phyloP scores from a whole-genome alignment of 2,329 filamentous ascomycete genomes.

The Aspergillus viridinutans region DNA sequence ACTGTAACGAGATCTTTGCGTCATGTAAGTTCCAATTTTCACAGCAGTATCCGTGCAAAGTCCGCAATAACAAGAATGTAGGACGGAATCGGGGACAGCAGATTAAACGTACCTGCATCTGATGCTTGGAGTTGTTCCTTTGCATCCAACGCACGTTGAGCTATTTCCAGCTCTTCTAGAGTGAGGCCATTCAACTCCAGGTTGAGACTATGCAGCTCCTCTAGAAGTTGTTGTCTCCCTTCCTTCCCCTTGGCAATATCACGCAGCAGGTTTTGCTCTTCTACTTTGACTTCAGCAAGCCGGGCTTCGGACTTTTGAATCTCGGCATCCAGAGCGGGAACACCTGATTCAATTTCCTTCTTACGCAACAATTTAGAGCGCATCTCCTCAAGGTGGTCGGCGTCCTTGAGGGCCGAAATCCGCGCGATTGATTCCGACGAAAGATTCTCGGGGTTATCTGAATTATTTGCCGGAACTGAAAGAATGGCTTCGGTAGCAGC shows the following conservation, averaged over 20 bases:
- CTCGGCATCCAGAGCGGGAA: conserved; percentile 45
- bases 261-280: conserved; percentile 39
- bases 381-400: conserved; percentile 26
- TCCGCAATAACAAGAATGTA: neutral
- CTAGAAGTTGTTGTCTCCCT: conserved; percentile 41
- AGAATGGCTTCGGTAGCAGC: neutral
- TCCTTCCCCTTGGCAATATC: conserved; percentile 45
- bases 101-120: conserved; percentile 19
- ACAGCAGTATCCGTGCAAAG: neutral
- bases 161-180: conserved; percentile 42
- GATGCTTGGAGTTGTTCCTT: conserved; percentile 10
- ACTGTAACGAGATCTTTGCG: neutral
- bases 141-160: conserved; percentile 19
- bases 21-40: conserved; percentile 1
- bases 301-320: conserved; percentile 34
- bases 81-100: neutral
- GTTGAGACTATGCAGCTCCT: conserved; percentile 48
- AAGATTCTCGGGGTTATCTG: neutral
- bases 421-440: neutral
- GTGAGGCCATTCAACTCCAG: conserved; percentile 46
- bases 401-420: neutral
- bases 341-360: conserved; percentile 46
- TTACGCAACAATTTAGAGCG: conserved; percentile 40
- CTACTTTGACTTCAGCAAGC: conserved; percentile 28
- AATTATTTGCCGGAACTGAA: neutral